phyloP scores from a whole-genome alignment of 2,329 filamentous ascomycete species.

The Fusarium sp. region DNA sequence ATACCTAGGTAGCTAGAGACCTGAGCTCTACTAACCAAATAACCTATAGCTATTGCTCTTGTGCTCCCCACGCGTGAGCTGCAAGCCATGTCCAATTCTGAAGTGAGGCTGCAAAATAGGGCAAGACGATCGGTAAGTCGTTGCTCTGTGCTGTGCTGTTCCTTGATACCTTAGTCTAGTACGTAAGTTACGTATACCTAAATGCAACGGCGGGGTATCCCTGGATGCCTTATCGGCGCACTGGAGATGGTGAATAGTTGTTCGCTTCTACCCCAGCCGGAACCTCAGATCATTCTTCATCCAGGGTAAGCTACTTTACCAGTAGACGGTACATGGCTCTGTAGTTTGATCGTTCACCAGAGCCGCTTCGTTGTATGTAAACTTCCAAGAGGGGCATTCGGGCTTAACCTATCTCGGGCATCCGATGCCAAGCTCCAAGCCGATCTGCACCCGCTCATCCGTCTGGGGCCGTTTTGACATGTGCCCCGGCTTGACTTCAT shows the following conservation, averaged over 20 bases:
- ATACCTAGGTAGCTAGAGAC: not conserved
- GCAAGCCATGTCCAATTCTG: not conserved
- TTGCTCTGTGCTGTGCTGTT: not conserved
- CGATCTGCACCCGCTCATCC: constrained; percentile 49
- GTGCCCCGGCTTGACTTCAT: constrained; percentile 32
- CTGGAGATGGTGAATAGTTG: not conserved
- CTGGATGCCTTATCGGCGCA: not conserved
- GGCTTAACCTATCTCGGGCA: constrained; percentile 33
- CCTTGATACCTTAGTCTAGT: not conserved
- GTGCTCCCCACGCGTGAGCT: not conserved
- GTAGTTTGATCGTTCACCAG: constrained; percentile 1
- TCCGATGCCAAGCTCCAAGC: constrained; percentile 27
- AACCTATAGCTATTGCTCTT: not conserved
- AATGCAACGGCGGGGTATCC: constrained; percentile 23
- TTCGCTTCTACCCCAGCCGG: not conserved
- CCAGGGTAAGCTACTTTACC: not conserved
- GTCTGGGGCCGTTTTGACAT: constrained; percentile 37
- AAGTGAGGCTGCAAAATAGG: constrained; percentile 17
- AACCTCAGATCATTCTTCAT: constrained; percentile 7
- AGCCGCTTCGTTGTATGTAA: constrained; percentile 18
- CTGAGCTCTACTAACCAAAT: not conserved
- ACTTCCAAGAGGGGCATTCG: constrained; percentile 14
- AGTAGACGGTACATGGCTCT: not conserved
- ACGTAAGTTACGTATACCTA: constrained; percentile 1
- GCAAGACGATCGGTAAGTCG: constrained; percentile 1